Percentiles rank a stretch among this genome's conserved stretches.
phyloP scores from a whole-genome alignment of 768 basidiomycete species.

The Trametes villosa region DNA sequence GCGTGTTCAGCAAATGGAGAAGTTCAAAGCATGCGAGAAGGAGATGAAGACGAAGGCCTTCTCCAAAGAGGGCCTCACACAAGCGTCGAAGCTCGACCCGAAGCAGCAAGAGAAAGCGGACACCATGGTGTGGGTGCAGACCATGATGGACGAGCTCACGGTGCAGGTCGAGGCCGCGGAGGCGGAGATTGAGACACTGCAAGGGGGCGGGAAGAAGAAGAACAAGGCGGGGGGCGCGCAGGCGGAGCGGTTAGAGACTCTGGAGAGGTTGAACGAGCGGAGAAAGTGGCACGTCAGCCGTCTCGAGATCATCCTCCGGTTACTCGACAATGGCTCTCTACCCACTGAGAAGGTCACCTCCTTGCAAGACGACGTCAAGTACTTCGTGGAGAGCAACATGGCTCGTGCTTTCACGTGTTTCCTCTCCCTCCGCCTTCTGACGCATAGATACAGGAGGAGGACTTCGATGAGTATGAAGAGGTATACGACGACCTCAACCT shows the following conservation, averaged over 20 bases:
- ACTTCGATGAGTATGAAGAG: constrained; percentile 96
- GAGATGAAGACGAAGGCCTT: constrained; percentile 99
- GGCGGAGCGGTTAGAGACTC: constrained; percentile 76
- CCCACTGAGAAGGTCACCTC: constrained; percentile 76
- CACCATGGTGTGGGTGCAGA: constrained; percentile 83
- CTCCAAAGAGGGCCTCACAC: constrained; percentile 96
- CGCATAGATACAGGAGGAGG: constrained; percentile 72
- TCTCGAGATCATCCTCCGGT: constrained; percentile 89
- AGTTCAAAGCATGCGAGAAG: constrained; percentile 99
- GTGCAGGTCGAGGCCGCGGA: constrained; percentile 94
- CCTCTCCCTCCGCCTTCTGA: background rate
- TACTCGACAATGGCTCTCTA: constrained; percentile 93
- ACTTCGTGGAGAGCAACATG: constrained; percentile 95
- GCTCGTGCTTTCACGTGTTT: constrained; percentile 52
- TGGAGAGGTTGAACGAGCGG: constrained; percentile 90
- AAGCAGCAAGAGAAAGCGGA: constrained; percentile 97
- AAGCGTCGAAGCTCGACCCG: constrained; percentile 93
- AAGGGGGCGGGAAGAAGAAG: constrained; percentile 80
- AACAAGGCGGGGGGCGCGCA: constrained; percentile 68
- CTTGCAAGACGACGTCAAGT: constrained; percentile 92
- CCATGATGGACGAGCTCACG: constrained; percentile 87
- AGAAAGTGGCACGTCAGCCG: constrained; percentile 94
- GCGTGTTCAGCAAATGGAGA: constrained; percentile 95
- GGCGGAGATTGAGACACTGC: constrained; percentile 89
- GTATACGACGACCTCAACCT: constrained; percentile 98